Evolutionary conservation across 169 alveolate genomes (phyloP).

Genomic region (Eimeria maxima): DNA sequence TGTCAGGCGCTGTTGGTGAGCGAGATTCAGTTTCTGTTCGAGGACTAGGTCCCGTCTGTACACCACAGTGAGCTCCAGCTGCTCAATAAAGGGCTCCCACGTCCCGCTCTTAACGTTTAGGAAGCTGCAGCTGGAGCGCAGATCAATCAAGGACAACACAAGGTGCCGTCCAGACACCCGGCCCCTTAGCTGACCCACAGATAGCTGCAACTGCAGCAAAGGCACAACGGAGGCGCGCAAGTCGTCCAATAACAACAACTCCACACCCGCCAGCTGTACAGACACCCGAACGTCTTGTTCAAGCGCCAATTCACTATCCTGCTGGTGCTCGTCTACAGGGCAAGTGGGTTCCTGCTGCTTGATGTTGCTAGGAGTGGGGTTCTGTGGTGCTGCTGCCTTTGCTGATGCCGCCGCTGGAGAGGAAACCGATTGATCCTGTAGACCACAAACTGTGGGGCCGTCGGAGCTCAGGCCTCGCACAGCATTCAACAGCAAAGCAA

Average conservation of each 20-base stretch:
- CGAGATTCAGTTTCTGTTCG: conserved; percentile 50
- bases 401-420: conserved; percentile 51
- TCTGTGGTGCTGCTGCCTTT: neutral
- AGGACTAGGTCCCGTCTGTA: conserved; percentile 72
- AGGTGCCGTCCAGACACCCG: conserved; percentile 55
- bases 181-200: conserved; percentile 78
- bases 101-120: conserved; percentile 73
- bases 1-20: conserved; percentile 55
- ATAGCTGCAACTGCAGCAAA: conserved; percentile 87
- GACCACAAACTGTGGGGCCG: conserved; percentile 61
- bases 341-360: neutral
- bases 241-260: conserved; percentile 89
- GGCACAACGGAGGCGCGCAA: conserved; percentile 91
- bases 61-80: conserved; percentile 23
- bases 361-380: neutral
- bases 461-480: conserved; percentile 58
- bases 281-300: conserved; percentile 58
- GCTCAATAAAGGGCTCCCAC: conserved; percentile 82
- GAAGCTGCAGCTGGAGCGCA: conserved; percentile 57
- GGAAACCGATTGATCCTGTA: neutral
- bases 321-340: conserved; percentile 35
- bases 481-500: conserved; percentile 76
- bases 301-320: neutral
- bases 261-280: conserved; percentile 86
- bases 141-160: conserved; percentile 53